These are phyloP conservation scores for Eucalyptus curtisii DNA, from an alignment of 345 rosid species.

Conservation along the genomic window DNA sequence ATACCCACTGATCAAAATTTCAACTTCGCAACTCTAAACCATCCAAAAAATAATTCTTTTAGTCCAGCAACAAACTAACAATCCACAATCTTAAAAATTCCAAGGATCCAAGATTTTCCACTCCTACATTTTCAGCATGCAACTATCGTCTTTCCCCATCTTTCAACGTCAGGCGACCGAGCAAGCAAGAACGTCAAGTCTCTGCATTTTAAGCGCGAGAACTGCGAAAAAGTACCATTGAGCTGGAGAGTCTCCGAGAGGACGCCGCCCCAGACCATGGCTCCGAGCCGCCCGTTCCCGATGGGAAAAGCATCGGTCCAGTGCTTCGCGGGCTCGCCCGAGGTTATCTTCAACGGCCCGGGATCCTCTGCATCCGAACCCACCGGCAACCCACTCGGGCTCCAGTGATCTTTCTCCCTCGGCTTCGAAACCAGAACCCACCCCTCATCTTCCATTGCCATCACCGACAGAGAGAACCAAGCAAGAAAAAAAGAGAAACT, in stretches of 20 bases:
- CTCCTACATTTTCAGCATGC: background rate
- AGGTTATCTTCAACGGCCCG: conserved; percentile 50
- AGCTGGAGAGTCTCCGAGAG: conserved; percentile 63
- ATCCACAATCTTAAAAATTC: background rate
- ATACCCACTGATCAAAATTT: background rate
- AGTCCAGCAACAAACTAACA: background rate
- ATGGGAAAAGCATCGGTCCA: conserved; percentile 94
- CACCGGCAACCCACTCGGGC: background rate
- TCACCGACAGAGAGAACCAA: background rate
- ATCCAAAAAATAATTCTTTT: background rate
- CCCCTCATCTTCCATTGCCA: background rate
- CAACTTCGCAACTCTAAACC: background rate
- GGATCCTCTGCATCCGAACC: background rate
- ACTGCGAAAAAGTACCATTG: conserved; percentile 34
- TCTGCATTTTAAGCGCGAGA: background rate
- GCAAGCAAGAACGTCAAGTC: background rate
- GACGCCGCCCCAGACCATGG: conserved; percentile 88
- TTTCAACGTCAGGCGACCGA: background rate
- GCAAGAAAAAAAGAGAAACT: background rate
- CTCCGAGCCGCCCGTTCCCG: conserved; percentile 92
- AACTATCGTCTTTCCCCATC: background rate
- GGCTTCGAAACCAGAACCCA: conserved; percentile 31
- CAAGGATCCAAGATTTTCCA: background rate
- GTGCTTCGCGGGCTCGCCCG: conserved; percentile 52
- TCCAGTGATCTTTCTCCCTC: conserved; percentile 32